Conservation (phyloP, 2,329 filamentous ascomycete species). For the Clarireedia homoeocarpa region DNA sequence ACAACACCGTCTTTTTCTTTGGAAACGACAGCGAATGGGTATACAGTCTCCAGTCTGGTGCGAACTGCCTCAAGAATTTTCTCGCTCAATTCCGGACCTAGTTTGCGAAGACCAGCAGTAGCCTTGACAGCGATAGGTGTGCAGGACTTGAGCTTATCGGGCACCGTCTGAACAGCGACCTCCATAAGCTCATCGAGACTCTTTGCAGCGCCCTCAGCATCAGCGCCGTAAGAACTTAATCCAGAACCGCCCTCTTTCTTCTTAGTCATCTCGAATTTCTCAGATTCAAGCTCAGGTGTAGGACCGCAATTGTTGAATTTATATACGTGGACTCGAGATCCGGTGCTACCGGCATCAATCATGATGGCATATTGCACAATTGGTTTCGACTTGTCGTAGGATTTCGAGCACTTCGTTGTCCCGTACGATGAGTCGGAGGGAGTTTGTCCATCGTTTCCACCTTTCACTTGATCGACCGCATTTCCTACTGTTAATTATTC, state of each 20-base stretch:
- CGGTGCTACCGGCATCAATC: slow-evolving; percentile 97
- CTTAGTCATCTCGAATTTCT: slow-evolving; percentile 89
- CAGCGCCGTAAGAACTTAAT: slow-evolving; percentile 77
- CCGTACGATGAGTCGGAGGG: slow-evolving; percentile 55
- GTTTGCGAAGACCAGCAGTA: slow-evolving; percentile 83
- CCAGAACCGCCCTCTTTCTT: slow-evolving; percentile 67
- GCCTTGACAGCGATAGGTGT: slow-evolving; percentile 96
- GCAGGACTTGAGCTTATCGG: slow-evolving; percentile 84
- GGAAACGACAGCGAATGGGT: slow-evolving; percentile 90
- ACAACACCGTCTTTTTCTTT: slow-evolving; percentile 79
- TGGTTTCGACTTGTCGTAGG: slow-evolving; percentile 80
- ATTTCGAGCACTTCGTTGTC: slow-evolving; percentile 71
- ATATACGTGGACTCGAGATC: slow-evolving; percentile 96
- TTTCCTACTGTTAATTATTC: slow-evolving; percentile 14
- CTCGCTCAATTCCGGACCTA: slow-evolving; percentile 72
- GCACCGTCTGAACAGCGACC: slow-evolving; percentile 75
- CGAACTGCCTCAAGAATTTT: slow-evolving; percentile 83
- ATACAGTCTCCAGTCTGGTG: slow-evolving; percentile 73
- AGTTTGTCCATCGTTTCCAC: slow-evolving; percentile 39
- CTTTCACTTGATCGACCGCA: slow-evolving; percentile 12
- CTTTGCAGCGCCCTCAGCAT: slow-evolving; percentile 81
- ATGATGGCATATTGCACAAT: slow-evolving; percentile 96
- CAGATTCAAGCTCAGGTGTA: slow-evolving; percentile 88
- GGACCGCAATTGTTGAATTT: slow-evolving; percentile 98
- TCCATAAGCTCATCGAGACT: slow-evolving; percentile 85